These are phyloP conservation scores for Cymbopogon flexuosus DNA, from an alignment of 202 grass and related monocot species.

Conservation along the genomic window DNA sequence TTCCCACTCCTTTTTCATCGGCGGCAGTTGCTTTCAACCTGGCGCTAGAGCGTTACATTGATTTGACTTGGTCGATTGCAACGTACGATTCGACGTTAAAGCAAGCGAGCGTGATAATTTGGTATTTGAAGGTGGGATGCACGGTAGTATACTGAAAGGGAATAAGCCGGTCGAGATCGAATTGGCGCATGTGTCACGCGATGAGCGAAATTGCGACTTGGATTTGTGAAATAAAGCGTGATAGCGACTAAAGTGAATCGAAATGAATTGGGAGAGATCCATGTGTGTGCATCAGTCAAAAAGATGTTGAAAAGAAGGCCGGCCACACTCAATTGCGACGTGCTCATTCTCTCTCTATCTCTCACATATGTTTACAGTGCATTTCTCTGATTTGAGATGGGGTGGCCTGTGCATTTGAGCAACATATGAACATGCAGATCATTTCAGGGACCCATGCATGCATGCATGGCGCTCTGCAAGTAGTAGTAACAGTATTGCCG, in stretches of 20 bases:
- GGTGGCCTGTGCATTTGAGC: neutral
- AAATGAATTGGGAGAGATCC: neutral
- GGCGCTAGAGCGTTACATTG: slow-evolving; percentile 5
- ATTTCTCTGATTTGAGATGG: too few relatives aligned
- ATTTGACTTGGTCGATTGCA: neutral
- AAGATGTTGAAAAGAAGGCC: slow-evolving; percentile 22
- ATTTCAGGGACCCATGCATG: neutral
- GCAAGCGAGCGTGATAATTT: slow-evolving; percentile 8
- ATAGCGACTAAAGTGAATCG: slow-evolving; percentile 31
- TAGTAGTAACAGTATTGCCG: neutral
- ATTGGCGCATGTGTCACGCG: slow-evolving; percentile 17
- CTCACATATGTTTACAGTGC: neutral
- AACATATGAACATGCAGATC: neutral
- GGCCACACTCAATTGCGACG: neutral
- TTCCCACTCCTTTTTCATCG: neutral
- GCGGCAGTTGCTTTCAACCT: slow-evolving; percentile 21
- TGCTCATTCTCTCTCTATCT: neutral
- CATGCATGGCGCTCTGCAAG: too few relatives aligned
- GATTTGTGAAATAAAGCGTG: slow-evolving; percentile 8
- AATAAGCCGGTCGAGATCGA: neutral
- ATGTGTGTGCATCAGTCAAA: slow-evolving; percentile 16
- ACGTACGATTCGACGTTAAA: slow-evolving; percentile 33
- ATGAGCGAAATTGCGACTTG: neutral
- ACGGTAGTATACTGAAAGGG: too few relatives aligned
- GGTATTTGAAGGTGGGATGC: slow-evolving; percentile 44